Evolutionary conservation across 345 rosid genomes (phyloP).

Genomic region (Boechera retrofracta): DNA sequence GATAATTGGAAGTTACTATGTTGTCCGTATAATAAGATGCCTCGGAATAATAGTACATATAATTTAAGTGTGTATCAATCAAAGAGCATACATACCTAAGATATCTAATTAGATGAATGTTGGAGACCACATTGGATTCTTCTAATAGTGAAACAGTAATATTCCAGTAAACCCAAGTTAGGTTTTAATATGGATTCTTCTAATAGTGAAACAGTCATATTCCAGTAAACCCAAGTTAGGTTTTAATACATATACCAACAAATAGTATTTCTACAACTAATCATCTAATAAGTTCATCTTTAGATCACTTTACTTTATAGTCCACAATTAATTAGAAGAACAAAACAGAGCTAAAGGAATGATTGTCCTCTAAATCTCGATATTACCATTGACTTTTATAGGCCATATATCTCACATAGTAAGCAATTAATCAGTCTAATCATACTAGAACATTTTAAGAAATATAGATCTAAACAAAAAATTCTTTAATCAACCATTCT

Average conservation of each 20-base stretch:
- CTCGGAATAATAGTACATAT: background rate
- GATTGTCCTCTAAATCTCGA: slow-evolving; percentile 42
- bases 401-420: background rate
- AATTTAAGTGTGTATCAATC: background rate
- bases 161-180: slow-evolving; percentile 11
- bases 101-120: slow-evolving; percentile 14
- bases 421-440: background rate
- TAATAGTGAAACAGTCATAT: slow-evolving; percentile 17
- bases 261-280: slow-evolving; percentile 7
- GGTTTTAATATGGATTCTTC: slow-evolving; percentile 34
- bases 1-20: background rate
- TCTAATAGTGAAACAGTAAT: slow-evolving; percentile 14
- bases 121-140: slow-evolving; percentile 40
- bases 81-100: background rate
- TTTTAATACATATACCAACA: slow-evolving; percentile 3
- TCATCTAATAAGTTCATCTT: background rate
- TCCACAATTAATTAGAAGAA: slow-evolving; percentile 14
- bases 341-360: slow-evolving; percentile 34
- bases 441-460: slow-evolving; percentile 10
- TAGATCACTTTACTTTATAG: slow-evolving; percentile 6
- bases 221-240: slow-evolving; percentile 8
- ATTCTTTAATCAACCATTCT: slow-evolving; percentile 19
- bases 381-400: slow-evolving; percentile 28
- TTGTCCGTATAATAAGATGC: background rate
- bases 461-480: slow-evolving; percentile 10